Conservation (phyloP, 2,329 filamentous ascomycete genomes). For the Fusarium setosum region DNA sequence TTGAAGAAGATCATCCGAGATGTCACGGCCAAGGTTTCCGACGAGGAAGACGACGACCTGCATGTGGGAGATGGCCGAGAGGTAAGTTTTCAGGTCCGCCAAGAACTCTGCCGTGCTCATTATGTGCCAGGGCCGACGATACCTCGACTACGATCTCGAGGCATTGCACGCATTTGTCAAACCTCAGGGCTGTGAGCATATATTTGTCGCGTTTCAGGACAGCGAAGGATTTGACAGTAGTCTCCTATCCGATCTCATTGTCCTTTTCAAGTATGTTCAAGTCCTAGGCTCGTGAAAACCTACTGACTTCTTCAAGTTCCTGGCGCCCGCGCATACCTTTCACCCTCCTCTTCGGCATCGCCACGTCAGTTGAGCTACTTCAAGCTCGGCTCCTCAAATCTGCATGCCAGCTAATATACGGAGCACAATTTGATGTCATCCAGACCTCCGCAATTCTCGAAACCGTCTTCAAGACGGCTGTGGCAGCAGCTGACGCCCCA, state of each 20-base stretch:
- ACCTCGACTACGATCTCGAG: slow-evolving; percentile 83
- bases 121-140: slow-evolving; percentile 65
- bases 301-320: slow-evolving; percentile 53
- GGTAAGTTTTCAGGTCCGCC: slow-evolving; percentile 49
- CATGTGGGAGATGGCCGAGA: slow-evolving; percentile 58
- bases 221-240: slow-evolving; percentile 83
- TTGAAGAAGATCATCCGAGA: slow-evolving; percentile 80
- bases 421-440: slow-evolving; percentile 81
- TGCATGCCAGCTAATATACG: slow-evolving; percentile 74
- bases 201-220: slow-evolving; percentile 82
- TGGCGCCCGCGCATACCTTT: slow-evolving; percentile 85
- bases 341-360: slow-evolving; percentile 81
- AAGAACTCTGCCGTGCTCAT: slow-evolving; percentile 20
- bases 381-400: slow-evolving; percentile 78
- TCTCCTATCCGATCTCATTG: slow-evolving; percentile 78
- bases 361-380: slow-evolving; percentile 84
- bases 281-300: neutral
- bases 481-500: slow-evolving; percentile 66
- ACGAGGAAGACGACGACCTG: slow-evolving; percentile 69
- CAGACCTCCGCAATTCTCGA: slow-evolving; percentile 79
- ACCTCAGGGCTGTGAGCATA: slow-evolving; percentile 63
- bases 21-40: slow-evolving; percentile 59
- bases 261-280: slow-evolving; percentile 70
- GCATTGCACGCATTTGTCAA: slow-evolving; percentile 72
- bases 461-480: slow-evolving; percentile 73